A percentile compares a stretch with the other conserved stretches of the same genome.
Evolutionary conservation across 2,329 filamentous ascomycete genomes (phyloP).

Genomic region (Trematosphaeria pertusa): DNA sequence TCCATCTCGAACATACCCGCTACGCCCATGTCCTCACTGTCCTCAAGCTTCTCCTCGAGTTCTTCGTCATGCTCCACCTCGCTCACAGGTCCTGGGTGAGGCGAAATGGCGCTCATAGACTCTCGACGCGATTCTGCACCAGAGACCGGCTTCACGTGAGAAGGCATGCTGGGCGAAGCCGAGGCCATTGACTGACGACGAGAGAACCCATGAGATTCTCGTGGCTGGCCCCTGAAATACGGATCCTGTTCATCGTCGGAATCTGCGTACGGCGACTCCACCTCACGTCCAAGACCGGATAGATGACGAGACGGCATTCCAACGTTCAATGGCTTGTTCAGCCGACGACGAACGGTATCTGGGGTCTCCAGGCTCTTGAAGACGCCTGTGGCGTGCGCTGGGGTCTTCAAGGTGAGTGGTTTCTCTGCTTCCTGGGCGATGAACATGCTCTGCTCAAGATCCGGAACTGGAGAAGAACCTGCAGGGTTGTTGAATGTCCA

Average conservation of each 20-base stretch:
- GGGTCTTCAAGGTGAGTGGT: not conserved
- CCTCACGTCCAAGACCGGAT: not conserved
- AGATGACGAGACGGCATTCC: too few species aligned
- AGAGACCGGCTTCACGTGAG: too few species aligned
- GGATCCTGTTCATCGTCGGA: not conserved
- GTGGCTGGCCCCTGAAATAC: not conserved
- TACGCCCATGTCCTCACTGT: not conserved
- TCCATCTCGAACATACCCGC: not conserved
- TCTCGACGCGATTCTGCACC: too few species aligned
- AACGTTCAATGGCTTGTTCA: not conserved
- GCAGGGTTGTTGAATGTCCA: too few species aligned
- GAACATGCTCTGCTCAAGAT: too few species aligned
- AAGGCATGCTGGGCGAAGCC: too few species aligned
- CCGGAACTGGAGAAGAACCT: too few species aligned
- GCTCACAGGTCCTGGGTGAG: too few species aligned
- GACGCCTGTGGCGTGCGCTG: not conserved
- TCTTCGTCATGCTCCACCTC: not conserved
- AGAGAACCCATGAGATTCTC: too few species aligned
- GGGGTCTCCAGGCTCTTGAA: constrained; percentile 8
- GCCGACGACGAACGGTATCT: constrained; percentile 2
- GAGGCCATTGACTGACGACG: too few species aligned
- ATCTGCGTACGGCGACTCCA: constrained; percentile 4
- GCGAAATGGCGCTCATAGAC: not conserved
- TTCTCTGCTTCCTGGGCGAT: too few species aligned
- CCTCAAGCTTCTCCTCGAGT: constrained; percentile 1